Percentiles rank a stretch among this genome's conserved stretches.
These are phyloP conservation scores for Ceratobasidium sp. DNA, from an alignment of 1,284 basidiomycete species.

Conservation along the genomic window DNA sequence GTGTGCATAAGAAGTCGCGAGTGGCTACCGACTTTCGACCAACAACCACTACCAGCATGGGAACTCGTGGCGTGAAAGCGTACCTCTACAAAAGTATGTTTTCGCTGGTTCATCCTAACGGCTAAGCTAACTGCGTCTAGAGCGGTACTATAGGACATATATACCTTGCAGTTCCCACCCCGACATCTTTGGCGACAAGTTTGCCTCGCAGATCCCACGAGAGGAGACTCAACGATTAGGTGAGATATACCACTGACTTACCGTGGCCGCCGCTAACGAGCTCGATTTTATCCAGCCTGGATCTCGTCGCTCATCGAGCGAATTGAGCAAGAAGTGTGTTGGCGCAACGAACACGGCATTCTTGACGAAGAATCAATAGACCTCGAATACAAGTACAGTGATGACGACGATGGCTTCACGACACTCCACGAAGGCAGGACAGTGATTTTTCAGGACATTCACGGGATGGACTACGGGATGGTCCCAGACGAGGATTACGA, in stretches of 20 bases:
- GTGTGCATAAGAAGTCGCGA: too few relatives aligned
- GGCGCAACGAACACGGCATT: not conserved
- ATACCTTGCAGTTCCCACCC: not conserved
- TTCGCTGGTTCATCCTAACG: not conserved
- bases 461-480: not conserved
- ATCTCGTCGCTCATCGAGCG: not conserved
- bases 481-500: not conserved
- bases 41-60: not conserved
- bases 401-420: not conserved
- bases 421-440: not conserved
- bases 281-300: not conserved
- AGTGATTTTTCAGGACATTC: not conserved
- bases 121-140: not conserved
- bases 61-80: not conserved
- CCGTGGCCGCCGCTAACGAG: not conserved
- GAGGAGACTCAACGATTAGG: not conserved
- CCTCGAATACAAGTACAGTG: not conserved
- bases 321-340: not conserved
- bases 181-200: not conserved
- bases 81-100: not conserved
- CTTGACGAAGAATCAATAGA: not conserved
- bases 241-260: not conserved
- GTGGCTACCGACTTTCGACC: too few relatives aligned
- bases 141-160: conserved; percentile 14
- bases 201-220: not conserved